phyloP scores from a whole-genome alignment of 352 stramenopile species.

The Pythium diclinum region DNA sequence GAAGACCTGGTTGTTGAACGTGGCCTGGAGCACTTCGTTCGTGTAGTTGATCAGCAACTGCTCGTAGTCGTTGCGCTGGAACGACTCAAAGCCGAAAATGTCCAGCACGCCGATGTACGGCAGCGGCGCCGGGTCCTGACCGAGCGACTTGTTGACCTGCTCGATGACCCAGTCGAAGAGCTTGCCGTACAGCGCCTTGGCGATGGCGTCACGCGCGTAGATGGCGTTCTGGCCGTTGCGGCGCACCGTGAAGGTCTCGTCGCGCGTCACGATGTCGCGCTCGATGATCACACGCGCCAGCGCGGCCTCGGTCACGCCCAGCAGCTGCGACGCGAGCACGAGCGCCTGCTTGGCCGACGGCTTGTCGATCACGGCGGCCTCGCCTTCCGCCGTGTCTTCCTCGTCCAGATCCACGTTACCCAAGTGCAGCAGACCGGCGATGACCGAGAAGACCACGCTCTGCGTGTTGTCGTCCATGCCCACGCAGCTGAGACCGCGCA shows the following conservation, averaged over 20 bases:
- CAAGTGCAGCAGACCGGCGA: constrained; percentile 94
- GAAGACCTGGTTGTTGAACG: constrained; percentile 89
- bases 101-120: constrained; percentile 90
- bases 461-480: constrained; percentile 69
- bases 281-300: constrained; percentile 84
- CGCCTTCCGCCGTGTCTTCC: constrained; percentile 77
- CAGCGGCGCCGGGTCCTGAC: constrained; percentile 69
- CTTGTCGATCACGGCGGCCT: constrained; percentile 76
- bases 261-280: constrained; percentile 81
- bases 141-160: constrained; percentile 88
- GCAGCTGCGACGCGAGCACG: constrained; percentile 45
- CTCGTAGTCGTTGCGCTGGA: constrained; percentile 90
- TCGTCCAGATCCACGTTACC: constrained; percentile 95
- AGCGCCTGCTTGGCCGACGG: constrained; percentile 61
- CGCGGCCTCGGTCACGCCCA: constrained; percentile 61
- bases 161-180: constrained; percentile 93
- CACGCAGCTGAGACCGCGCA: constrained; percentile 70
- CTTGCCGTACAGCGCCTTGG: constrained; percentile 92
- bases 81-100: constrained; percentile 91
- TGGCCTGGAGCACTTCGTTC: constrained; percentile 85
- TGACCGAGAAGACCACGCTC: constrained; percentile 88
- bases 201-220: constrained; percentile 90
- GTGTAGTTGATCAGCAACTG: constrained; percentile 91
- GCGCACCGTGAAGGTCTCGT: constrained; percentile 81
- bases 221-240: constrained; percentile 78